Evolutionary conservation across 805 yeast species (phyloP).

Genomic region (Candida sphagnicola): DNA sequence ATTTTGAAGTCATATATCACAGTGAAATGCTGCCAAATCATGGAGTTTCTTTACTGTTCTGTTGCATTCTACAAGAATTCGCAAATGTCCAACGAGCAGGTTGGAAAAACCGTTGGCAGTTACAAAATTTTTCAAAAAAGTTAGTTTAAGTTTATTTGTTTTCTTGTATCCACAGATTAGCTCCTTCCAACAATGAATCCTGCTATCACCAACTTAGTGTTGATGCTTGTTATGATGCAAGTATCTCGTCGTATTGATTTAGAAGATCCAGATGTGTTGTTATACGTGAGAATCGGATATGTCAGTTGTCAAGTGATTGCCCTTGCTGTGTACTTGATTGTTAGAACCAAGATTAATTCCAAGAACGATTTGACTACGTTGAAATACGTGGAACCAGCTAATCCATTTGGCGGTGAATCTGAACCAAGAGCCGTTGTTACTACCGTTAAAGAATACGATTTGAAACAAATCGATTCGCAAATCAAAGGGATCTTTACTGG

Average conservation of each 20-base stretch:
- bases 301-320: slow-evolving; percentile 62
- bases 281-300: slow-evolving; percentile 75
- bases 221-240: slow-evolving; percentile 97
- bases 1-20: no score
- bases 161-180: slow-evolving; percentile 3
- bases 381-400: slow-evolving; percentile 85
- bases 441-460: slow-evolving; percentile 92
- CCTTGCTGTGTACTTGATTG: slow-evolving; percentile 60
- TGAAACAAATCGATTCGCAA: slow-evolving; percentile 75
- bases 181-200: slow-evolving; percentile 92
- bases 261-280: slow-evolving; percentile 72
- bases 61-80: not conserved
- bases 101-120: no score
- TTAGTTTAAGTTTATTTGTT: slow-evolving; percentile 1
- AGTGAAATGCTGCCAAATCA: no score
- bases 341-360: slow-evolving; percentile 55
- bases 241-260: slow-evolving; percentile 83
- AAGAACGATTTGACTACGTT: slow-evolving; percentile 90
- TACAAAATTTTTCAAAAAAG: not conserved
- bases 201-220: slow-evolving; percentile 75
- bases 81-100: not conserved
- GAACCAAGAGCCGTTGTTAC: slow-evolving; percentile 78
- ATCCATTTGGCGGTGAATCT: slow-evolving; percentile 70
- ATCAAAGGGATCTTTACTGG: slow-evolving; percentile 84
- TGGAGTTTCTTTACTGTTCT: not conserved